Percentiles rank a stretch among this genome's conserved stretches.
These are phyloP conservation scores for Aspergillus fructus DNA, from an alignment of 2,329 filamentous ascomycete species.

Conservation along the genomic window DNA sequence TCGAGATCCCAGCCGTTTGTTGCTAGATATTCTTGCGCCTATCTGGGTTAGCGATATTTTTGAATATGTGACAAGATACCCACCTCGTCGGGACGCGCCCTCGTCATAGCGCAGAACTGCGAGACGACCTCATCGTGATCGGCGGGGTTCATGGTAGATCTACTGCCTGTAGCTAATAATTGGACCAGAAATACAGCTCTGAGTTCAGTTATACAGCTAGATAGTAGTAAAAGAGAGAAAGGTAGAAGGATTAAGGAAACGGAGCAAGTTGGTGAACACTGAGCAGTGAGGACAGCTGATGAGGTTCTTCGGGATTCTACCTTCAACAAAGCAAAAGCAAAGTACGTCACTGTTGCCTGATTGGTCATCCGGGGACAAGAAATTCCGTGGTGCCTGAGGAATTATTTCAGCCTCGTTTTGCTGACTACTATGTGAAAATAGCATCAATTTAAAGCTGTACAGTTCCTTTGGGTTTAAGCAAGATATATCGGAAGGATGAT, in stretches of 20 bases:
- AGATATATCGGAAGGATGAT: no score
- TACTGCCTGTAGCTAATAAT: background rate
- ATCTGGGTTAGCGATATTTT: background rate
- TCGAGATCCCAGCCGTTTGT: constrained; percentile 67
- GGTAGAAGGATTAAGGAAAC: background rate
- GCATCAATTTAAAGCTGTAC: no score
- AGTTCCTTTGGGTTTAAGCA: no score
- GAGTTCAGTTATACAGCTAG: background rate
- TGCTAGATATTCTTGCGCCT: constrained; percentile 68
- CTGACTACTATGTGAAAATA: no score
- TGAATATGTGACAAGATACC: constrained; percentile 1
- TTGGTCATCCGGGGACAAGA: constrained; percentile 35
- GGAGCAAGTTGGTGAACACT: background rate
- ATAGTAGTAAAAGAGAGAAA: background rate
- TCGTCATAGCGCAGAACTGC: constrained; percentile 59
- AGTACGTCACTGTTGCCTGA: constrained; percentile 40
- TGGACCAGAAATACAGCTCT: background rate
- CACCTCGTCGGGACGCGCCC: constrained; percentile 51
- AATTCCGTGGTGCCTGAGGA: constrained; percentile 26
- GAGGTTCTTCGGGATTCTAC: background rate
- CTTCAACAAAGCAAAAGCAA: constrained; percentile 11
- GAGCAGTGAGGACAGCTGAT: background rate
- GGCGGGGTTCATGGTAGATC: constrained; percentile 28
- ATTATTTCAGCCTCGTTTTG: background rate
- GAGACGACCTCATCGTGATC: constrained; percentile 46